Percentiles rank a stretch among this genome's conserved stretches.
phyloP scores from a whole-genome alignment of 805 yeast species.

The Barnettozyma sucrosica region DNA sequence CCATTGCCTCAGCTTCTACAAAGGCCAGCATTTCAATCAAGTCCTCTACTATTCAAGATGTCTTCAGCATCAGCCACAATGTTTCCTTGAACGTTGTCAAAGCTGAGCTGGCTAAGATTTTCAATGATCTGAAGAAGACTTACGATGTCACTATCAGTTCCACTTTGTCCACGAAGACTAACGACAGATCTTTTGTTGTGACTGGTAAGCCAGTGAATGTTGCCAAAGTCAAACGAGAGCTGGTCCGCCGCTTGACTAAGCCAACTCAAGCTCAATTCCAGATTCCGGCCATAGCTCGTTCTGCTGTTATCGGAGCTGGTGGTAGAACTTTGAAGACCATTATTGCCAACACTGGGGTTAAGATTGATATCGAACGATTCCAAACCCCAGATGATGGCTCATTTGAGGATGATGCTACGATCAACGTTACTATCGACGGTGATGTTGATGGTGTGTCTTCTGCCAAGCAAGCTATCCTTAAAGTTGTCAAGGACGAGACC shows the following conservation, averaged over 20 bases:
- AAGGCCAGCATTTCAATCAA: conserved; percentile 22
- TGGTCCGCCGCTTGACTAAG: conserved; percentile 70
- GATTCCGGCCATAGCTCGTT: conserved; percentile 72
- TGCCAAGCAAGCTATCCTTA: conserved; percentile 65
- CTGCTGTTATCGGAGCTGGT: conserved; percentile 80
- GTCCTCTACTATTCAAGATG: conserved; percentile 65
- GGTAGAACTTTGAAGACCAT: conserved; percentile 82
- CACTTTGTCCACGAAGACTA: conserved; percentile 68
- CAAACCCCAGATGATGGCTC: conserved; percentile 37
- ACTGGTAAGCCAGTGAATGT: conserved; percentile 69
- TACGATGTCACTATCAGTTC: conserved; percentile 72
- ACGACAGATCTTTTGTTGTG: conserved; percentile 76
- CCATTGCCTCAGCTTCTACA: conserved; percentile 23
- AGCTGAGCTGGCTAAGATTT: conserved; percentile 62
- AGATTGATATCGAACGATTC: conserved; percentile 59
- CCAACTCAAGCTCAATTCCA: conserved; percentile 57
- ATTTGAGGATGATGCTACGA: conserved; percentile 54
- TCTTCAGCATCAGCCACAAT: conserved; percentile 66
- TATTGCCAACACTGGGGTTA: conserved; percentile 58
- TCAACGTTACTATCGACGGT: conserved; percentile 68
- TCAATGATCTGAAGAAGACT: conserved; percentile 53
- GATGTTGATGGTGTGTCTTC: conserved; percentile 74
- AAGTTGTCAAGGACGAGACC: conserved; percentile 71
- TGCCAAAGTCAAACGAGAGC: conserved; percentile 63
- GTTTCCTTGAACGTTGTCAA: conserved; percentile 60